phyloP scores from a whole-genome alignment of 2,329 filamentous ascomycete genomes.

The Cryphonectria japonica region DNA sequence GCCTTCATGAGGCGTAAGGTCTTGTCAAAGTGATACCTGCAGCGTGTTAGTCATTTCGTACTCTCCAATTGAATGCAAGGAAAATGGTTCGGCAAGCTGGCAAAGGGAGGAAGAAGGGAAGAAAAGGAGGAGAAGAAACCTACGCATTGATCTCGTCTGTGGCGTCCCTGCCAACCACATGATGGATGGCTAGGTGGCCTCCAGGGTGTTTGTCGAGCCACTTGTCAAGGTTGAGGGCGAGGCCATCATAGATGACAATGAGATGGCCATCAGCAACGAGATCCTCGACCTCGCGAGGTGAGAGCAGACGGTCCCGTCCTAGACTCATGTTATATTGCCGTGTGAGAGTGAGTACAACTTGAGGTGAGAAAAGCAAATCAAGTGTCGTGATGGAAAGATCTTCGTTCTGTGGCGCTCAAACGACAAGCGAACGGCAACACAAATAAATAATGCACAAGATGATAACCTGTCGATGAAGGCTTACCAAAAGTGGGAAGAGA shows the following conservation, averaged over 20 bases:
- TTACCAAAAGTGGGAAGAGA: not conserved
- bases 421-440: not conserved
- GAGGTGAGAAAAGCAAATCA: not conserved
- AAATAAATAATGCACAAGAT: not conserved
- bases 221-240: slow-evolving; percentile 57
- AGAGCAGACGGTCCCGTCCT: slow-evolving; percentile 48
- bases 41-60: slow-evolving; percentile 34
- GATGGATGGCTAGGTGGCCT: slow-evolving; percentile 60
- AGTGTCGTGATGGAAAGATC: not conserved
- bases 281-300: slow-evolving; percentile 50
- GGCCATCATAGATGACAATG: slow-evolving; percentile 60
- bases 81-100: not conserved
- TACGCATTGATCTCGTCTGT: slow-evolving; percentile 64
- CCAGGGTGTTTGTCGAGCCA: slow-evolving; percentile 65
- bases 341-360: slow-evolving; percentile 1
- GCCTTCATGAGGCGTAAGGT: slow-evolving; percentile 61
- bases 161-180: slow-evolving; percentile 64
- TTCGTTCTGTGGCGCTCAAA: not conserved
- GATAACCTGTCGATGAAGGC: slow-evolving; percentile 2
- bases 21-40: slow-evolving; percentile 60
- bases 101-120: slow-evolving; percentile 9
- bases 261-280: slow-evolving; percentile 59
- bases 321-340: slow-evolving; percentile 35
- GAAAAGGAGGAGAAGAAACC: slow-evolving; percentile 31
- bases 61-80: not conserved